Evolutionary conservation across 2,329 filamentous ascomycete species (phyloP), one percentile per base, ranked within the genome.

Genomic region (Lachnellula cervina): DNA sequence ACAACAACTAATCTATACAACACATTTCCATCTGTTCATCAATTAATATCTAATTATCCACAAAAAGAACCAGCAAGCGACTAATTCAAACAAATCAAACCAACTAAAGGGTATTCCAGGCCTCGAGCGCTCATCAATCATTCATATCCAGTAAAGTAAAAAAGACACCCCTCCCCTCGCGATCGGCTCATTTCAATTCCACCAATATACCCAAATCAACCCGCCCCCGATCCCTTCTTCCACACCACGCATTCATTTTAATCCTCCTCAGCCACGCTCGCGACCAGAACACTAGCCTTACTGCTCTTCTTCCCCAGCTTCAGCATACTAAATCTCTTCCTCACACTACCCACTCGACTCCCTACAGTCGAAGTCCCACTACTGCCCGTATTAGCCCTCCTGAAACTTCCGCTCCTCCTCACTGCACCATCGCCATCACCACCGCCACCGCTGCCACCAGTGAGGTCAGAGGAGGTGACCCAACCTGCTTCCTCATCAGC

Each of bases 391-490:
- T 11, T 17, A 2, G 38, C 38, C 17, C 38, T 19, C 17, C 16
- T 42, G 6, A n/a, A n/a, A 42, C 16, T 42, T 4, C 38, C 38
- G 44, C 60, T 64, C n/a, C 64, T 55, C 9, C 62, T 57, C 13
- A 40, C 13, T 19, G 49, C 17, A 38, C 38, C 37, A 35, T 50
- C 35, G 16, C 52, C 19, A 2, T 34, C 49, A 49, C 40, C 37
- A 21, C 37, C 40, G 11, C 25, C 44, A 48, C 42, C 43, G 4
- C 17, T 48, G 14, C 50, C 48, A 35, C 38, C 42, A n/a, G 51
- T 55, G 5, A 61, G 34, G 52, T 66, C 66, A 73, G 76, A 68
- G 75, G 79, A 56, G 66, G 66, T 66, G 34, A 65, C 51, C 62
- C 64, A 67, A 25, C 64, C 63, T 2, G 28, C 40, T 9, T 52